Evolutionary conservation across 1,284 basidiomycete species (phyloP).

Genomic region (Melampsora larici-populina): DNA sequence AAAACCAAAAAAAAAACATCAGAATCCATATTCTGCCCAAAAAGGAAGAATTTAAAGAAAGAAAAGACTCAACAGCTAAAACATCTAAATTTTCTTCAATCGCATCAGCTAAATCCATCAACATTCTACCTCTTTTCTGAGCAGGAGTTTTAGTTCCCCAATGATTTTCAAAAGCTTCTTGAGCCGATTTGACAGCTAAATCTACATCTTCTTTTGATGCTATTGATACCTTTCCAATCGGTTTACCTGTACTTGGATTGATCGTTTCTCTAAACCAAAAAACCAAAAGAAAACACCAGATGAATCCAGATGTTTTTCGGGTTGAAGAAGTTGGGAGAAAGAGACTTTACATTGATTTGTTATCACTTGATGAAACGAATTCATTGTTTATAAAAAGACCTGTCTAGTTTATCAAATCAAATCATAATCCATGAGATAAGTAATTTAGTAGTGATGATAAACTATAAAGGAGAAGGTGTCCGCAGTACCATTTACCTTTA

Average conservation of each 20-base stretch:
- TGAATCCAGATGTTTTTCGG: no score
- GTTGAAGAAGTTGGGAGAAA: background rate
- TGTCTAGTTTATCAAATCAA: constrained; percentile 59
- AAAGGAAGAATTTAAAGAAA: background rate
- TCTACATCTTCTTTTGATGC: constrained; percentile 71
- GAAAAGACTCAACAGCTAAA: constrained; percentile 54
- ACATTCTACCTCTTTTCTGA: constrained; percentile 63
- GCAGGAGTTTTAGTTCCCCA: constrained; percentile 77
- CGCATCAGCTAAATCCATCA: constrained; percentile 71
- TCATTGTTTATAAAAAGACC: constrained; percentile 80
- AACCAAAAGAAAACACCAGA: no score
- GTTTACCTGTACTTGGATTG: constrained; percentile 74
- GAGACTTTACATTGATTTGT: constrained; percentile 58
- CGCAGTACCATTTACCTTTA: background rate
- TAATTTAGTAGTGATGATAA: no score
- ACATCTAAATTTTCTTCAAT: constrained; percentile 71
- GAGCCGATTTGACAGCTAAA: constrained; percentile 70
- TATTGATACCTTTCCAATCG: constrained; percentile 66
- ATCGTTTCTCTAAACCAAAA: constrained; percentile 60
- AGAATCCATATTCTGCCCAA: no score
- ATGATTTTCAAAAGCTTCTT: constrained; percentile 67
- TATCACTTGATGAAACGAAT: constrained; percentile 68
- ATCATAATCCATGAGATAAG: no score
- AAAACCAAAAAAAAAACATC: no score
- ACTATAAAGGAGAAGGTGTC: background rate